Evolutionary conservation across 2,329 filamentous ascomycete genomes (phyloP).

Genomic region (Botrytis byssoidea): DNA sequence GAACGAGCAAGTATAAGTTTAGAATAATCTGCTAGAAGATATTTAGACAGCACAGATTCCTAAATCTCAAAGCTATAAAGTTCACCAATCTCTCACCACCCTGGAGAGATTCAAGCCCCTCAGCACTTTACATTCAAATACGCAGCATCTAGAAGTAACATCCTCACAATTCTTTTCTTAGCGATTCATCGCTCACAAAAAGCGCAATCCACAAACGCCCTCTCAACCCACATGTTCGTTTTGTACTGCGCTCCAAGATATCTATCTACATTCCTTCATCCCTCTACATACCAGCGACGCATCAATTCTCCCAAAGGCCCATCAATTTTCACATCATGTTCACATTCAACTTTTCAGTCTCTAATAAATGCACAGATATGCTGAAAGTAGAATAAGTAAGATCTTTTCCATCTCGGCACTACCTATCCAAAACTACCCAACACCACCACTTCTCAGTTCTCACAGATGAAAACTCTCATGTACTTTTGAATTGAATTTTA

Average conservation of each 20-base stretch:
- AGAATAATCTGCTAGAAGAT: too few relatives aligned
- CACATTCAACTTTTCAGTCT: too few relatives aligned
- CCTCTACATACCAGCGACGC: neutral
- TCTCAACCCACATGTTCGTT: neutral
- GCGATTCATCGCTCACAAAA: too few relatives aligned
- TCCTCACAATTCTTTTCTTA: neutral
- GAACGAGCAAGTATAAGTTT: neutral
- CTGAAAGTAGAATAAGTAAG: accelerated
- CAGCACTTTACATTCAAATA: too few relatives aligned
- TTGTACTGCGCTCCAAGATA: neutral
- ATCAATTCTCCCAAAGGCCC: neutral
- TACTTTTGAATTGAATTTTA: neutral
- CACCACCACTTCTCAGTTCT: too few relatives aligned
- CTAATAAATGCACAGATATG: too few relatives aligned
- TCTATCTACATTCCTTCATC: neutral
- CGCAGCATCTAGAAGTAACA: neutral
- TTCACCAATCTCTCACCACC: neutral
- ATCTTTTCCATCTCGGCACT: neutral
- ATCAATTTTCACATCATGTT: neutral
- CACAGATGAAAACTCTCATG: neutral
- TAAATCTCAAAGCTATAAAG: neutral
- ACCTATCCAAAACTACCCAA: neutral
- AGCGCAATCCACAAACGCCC: neutral
- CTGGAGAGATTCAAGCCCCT: neutral
- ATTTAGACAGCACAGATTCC: neutral